Evolutionary conservation across 2,329 filamentous ascomycete genomes (phyloP), one percentile per base, ranked within the genome.

Genomic region (Fusarium tricinctum): DNA sequence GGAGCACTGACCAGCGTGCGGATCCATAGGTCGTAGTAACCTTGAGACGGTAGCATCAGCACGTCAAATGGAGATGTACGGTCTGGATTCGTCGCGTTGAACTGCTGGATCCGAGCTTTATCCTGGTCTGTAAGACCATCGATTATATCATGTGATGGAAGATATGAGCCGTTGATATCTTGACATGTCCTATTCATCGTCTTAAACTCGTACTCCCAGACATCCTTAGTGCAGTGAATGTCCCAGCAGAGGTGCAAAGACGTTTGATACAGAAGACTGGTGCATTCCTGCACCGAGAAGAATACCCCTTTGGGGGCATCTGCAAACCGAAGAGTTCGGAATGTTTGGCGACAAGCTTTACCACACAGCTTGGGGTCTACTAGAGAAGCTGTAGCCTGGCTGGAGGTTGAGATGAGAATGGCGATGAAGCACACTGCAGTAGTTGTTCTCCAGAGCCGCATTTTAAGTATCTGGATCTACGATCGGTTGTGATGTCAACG

Each of bases 341-440:
- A 63, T 4, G 59, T 63, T 48, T 63, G 59, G 8, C 59, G 58
- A 17, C 59, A 63, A 7, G 58, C 59, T 13, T 56, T 63, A 5
- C 38, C 59, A 10, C 59, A 63, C 8, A 43, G 20, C 6, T 19
- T 23, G 5, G 14, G 4, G 15, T 45, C 20, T 13, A 8, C 33
- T 14, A 32, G 1, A 3, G 26, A 35, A 4, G 43, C 30, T 3
- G 8, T 17, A 10, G 1, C 20, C 3, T 20, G 15, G 5, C 3
- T 4, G 17, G 10, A 2, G 1, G 2, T 6, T 1, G 23, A 9
- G 4, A 12, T 3, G 3, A 26, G 12, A 30, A 30, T 10, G 2
- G 5, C 1, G 5, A 13, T 1, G 1, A 57, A 2, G 10, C 2
- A 12, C 8, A 30, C 20, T 32, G 8, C 0, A 1, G n/a, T 39